Conservation (phyloP, 2,329 filamentous ascomycete species). For the Escovopsis sp. region DNA sequence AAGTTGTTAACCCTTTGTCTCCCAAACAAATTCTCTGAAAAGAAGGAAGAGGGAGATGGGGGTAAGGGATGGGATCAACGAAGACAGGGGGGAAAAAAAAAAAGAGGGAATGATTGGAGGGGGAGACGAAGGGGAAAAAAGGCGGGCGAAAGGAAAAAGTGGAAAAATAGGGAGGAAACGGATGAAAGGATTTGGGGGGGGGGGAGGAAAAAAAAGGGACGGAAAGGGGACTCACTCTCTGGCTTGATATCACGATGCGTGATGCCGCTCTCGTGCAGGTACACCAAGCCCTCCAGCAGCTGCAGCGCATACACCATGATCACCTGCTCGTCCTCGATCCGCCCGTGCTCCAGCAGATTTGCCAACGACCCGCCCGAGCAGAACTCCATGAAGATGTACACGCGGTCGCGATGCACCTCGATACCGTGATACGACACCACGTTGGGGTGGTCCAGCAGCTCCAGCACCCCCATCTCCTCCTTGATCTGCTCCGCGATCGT, state of each 20-base stretch:
- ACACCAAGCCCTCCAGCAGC: slow-evolving; percentile 82
- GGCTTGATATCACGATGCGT: slow-evolving; percentile 97
- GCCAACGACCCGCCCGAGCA: slow-evolving; percentile 91
- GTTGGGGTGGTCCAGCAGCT: slow-evolving; percentile 92
- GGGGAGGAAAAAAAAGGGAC: not conserved
- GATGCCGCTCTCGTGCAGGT: slow-evolving; percentile 82
- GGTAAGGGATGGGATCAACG: too few species aligned
- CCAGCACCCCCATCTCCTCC: slow-evolving; percentile 93
- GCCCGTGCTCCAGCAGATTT: slow-evolving; percentile 78
- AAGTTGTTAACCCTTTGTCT: too few species aligned
- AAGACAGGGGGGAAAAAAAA: too few species aligned
- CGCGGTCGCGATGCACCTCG: slow-evolving; percentile 93
- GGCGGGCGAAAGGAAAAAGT: too few species aligned
- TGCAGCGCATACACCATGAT: slow-evolving; percentile 94
- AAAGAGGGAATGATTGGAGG: too few species aligned
- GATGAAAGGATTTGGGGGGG: not conserved
- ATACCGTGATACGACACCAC: slow-evolving; percentile 97
- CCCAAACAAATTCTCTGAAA: too few species aligned
- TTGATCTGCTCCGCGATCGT: slow-evolving; percentile 86
- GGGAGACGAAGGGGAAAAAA: too few species aligned
- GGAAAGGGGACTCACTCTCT: slow-evolving; percentile 73
- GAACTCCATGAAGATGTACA: slow-evolving; percentile 99
- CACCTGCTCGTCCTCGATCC: slow-evolving; percentile 94
- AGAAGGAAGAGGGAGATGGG: too few species aligned
- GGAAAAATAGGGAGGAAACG: too few species aligned